Percentiles rank a stretch among this genome's conserved stretches.
These are phyloP conservation scores for sunflower (Helianthus annuus) DNA, from an alignment of 129 eudicot genomes.

Conservation along the genomic window DNA sequence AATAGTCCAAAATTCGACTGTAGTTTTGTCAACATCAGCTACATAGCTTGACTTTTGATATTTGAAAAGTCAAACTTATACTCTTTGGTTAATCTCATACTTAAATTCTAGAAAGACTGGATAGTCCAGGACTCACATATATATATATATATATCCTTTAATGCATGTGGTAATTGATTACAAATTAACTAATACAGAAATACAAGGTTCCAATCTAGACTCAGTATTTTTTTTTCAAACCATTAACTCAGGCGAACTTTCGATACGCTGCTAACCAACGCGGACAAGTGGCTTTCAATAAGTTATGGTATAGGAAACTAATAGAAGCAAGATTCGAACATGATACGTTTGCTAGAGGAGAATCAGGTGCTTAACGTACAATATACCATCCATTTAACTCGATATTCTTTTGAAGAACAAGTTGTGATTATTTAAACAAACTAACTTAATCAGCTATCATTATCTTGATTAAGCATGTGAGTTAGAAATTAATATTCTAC, in stretches of 20 bases:
- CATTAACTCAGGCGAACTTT: too few species aligned
- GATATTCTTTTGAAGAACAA: constrained; percentile 2
- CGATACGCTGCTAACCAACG: too few species aligned
- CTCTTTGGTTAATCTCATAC: neutral
- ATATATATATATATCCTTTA: neutral
- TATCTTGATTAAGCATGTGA: constrained; percentile 23
- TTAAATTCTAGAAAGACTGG: too few species aligned
- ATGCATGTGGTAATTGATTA: neutral
- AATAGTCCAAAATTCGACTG: constrained; percentile 28
- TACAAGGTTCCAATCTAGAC: too few species aligned
- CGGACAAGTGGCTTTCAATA: too few species aligned
- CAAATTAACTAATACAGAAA: too few species aligned
- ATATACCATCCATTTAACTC: neutral
- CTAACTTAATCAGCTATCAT: neutral
- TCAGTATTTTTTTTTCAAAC: too few species aligned
- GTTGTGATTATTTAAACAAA: neutral
- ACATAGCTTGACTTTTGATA: constrained; percentile 28
- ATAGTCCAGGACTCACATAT: neutral
- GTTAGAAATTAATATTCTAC: neutral
- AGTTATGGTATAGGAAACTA: too few species aligned
- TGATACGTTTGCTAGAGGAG: too few species aligned
- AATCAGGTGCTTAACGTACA: too few species aligned
- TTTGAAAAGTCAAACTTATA: constrained; percentile 25
- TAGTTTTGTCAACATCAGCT: constrained; percentile 29
- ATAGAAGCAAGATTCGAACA: too few species aligned